Evolutionary conservation across 371 early-diverging fungal species (phyloP), one percentile per base, ranked within the genome.

Genomic region (Blyttiomyces sp.): DNA sequence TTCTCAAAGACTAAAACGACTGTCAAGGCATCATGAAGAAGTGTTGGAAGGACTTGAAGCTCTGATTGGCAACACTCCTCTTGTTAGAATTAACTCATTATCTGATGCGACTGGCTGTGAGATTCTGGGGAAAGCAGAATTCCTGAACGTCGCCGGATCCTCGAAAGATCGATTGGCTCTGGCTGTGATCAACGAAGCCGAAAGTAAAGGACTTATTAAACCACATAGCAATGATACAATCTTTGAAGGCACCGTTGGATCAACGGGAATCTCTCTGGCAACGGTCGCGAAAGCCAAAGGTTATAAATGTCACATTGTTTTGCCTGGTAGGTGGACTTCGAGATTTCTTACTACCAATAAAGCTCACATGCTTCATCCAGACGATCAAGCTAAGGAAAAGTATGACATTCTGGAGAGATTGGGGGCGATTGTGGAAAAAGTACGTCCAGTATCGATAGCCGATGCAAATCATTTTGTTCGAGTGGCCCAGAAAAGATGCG

Each of bases 401-500:
- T 88, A 89, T 43, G 86, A 84, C 33, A 62, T 95, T 2, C 69
- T 98, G 13, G 87, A 88, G 63, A 83, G 84, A 36, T 74, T 93
- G 21, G 92, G 94, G 0, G 98, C 98, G 0, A 84, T 80, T 2
- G 94, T 97, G 0, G 96, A 95, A 70, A 88, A 86, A 31, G 94
- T 96, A 0, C 77, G 90, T 30, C 98, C 97, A 1, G 91, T 87
- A 49, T 87, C 91, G 49, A 95, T 96, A 59, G 91, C 95, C 19
- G 94, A 98, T 72, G 82, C 84, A 57, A 83, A 82, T 30, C 93
- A 98, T 58, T 96, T 90, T 78, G 95, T 95, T 49, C 92, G 92
- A 48, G 68, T 93, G 21, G 97, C 97, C 7, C 68, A 85, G 50
- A 70, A 82, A 24, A 77, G 92, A 4, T 95, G 95, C 0, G 64